phyloP scores from a whole-genome alignment of 768 basidiomycete genomes.

The Cystobasidium onofrii region DNA sequence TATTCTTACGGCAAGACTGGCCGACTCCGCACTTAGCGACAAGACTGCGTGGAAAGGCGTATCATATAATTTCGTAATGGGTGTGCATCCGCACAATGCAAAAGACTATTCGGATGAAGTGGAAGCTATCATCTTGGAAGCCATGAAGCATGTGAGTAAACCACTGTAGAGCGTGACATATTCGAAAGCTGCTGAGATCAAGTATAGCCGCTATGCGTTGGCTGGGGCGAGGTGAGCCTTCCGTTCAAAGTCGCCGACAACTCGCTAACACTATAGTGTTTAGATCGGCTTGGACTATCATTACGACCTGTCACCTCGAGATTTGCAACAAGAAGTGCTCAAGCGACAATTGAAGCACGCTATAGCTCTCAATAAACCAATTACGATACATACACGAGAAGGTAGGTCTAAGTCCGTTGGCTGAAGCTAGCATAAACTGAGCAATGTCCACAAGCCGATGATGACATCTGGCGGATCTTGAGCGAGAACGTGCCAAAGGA shows the following conservation, averaged over 20 bases:
- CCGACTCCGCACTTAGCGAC: constrained; percentile 35
- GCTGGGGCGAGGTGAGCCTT: constrained; percentile 83
- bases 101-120: constrained; percentile 60
- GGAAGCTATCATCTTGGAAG: constrained; percentile 59
- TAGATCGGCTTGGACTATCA: constrained; percentile 34
- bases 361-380: constrained; percentile 61
- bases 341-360: constrained; percentile 62
- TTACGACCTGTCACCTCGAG: constrained; percentile 63
- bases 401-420: neutral
- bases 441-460: constrained; percentile 57
- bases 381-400: constrained; percentile 71
- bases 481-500: constrained; percentile 66
- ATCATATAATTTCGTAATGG: constrained; percentile 30
- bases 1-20: constrained; percentile 52
- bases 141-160: constrained; percentile 16
- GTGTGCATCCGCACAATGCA: constrained; percentile 57
- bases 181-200: neutral
- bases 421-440: neutral
- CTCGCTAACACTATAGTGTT: neutral
- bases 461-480: constrained; percentile 67
- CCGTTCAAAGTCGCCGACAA: constrained; percentile 49
- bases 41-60: constrained; percentile 10
- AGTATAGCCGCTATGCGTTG: constrained; percentile 65
- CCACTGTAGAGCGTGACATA: neutral
- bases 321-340: constrained; percentile 61